Base-by-base conservation (phyloP, 2,329 filamentous ascomycete genomes). In the Rutstroemia sp. region DNA sequence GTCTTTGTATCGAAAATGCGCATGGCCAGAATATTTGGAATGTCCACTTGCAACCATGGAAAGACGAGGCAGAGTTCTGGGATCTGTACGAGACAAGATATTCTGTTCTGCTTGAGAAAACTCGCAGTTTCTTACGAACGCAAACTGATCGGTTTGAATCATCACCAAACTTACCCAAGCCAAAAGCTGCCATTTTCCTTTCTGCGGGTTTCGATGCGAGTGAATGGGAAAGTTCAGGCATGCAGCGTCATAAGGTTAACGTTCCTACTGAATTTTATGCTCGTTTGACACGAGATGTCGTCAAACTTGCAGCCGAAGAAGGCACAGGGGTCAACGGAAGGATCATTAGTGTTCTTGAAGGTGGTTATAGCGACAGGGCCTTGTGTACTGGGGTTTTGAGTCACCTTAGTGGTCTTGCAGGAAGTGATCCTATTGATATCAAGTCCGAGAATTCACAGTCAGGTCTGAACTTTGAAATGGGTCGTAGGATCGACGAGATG, bases 201-300 rank as follows among this genome's bases (percentile, higher is more conserved):
- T 97, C 92, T 47, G 92, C 94, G 2, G 95, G 94, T 0, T 99
- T 99, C 63, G 94, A 99, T 72, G 94, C 94, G 3, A 96, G 92
- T 68, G 91, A 99, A 69, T 95, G 89, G 84, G 94, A 99, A 70
- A 85, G 88, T 17, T 77, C 81, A 4, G 90, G 89, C 3, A 99
- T 99, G 94, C 94, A 99, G 72, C 82, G 94, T 48, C 94, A 99
- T 71, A 87, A 88, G 57, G 92, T 96, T 66, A 96, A 96, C 67
- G 94, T 99, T 2, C 92, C 94, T 0, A 99, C 92, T 0, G 89
- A 92, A 53, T 99, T 99, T 69, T 99, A 97, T 68, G 94, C 94
- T 49, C 84, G 88, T 1, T 87, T 99, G 61, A 92, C 92, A 0
- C 81, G 85, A 46, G 94, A 99, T 67, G 82, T 96, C 3, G 86